Evolutionary conservation across 768 basidiomycete genomes (phyloP).

Genomic region (Boletus sp.): DNA sequence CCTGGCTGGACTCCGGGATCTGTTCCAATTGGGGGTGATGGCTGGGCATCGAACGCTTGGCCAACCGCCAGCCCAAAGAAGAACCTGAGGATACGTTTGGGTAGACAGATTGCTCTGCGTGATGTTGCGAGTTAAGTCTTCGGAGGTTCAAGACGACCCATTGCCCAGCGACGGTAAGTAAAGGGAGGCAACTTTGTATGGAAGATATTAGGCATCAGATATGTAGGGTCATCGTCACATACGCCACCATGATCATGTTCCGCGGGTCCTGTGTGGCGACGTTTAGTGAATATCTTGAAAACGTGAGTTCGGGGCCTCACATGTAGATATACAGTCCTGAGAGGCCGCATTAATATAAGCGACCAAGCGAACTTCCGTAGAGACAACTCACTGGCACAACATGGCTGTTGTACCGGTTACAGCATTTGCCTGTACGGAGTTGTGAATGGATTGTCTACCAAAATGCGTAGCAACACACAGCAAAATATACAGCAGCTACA

Average conservation of each 20-base stretch:
- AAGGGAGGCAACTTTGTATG: background rate
- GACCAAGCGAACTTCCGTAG: background rate
- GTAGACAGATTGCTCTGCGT: background rate
- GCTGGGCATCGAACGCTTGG: background rate
- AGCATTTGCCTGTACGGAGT: background rate
- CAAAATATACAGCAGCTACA: background rate
- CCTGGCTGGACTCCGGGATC: background rate
- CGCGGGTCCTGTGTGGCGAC: conserved; percentile 1
- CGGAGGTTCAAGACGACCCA: conserved; percentile 19
- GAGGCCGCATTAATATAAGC: background rate
- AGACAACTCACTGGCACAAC: conserved; percentile 5
- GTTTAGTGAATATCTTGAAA: background rate
- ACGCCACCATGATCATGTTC: conserved; percentile 2
- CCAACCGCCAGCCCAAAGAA: background rate
- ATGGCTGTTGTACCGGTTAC: background rate
- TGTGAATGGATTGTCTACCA: background rate
- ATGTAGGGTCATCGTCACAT: background rate
- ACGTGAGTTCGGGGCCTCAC: background rate
- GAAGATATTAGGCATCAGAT: background rate
- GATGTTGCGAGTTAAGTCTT: background rate
- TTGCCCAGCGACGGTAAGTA: conserved; percentile 16
- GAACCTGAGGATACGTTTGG: background rate
- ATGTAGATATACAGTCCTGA: background rate
- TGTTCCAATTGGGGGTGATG: background rate
- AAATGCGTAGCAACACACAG: background rate